Evolutionary conservation across 257 asterid genomes (phyloP), one percentile per base, ranked within the genome.

Genomic region (Salvia hispanica): DNA sequence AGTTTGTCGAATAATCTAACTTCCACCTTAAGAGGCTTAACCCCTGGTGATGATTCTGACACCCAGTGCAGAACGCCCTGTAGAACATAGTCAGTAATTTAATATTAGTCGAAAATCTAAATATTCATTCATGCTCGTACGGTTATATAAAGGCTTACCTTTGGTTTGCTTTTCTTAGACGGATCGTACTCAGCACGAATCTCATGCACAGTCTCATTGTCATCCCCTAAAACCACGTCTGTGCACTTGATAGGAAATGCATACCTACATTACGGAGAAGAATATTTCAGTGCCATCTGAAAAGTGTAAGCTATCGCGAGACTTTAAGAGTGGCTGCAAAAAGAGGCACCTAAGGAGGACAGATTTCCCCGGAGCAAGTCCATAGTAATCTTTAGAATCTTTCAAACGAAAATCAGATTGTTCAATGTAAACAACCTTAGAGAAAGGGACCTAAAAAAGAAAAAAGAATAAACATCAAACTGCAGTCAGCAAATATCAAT

Each of bases 61-160:
- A 93, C 96, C 97, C 96, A 91, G 78, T 94, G 99, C 74, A 94
- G 90, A 77, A 91, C 97, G 18, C 97, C 97, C 97, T 94, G 81
- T 37, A 71, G 34, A 76, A 58, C 61, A 79, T 71, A 43, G 33
- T 37, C 37, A 48, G 51, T 12, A 31, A 58, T 7, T 51, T 25
- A 33, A 64, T 71, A 58, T 54, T 7, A 14, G 15, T 7, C 3
- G 7, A 48, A 59, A 44, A 66, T 39, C 11, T 25, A 31, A 6
- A 54, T 37, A 33, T 52, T 5, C 16, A 6, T 21, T 18, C 48
- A 12, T 12, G 15, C 64, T 52, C 28, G 51, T 48, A 36, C 46
- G 48, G 43, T 62, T 7, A 56, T 14, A 46, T 37, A 47, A 13
- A 51, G 52, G 15, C 44, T 64, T 72, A 93, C 97, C 99, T 93